Evolutionary conservation across 495 filamentous ascomycete genomes (phyloP).

Genomic region (Glonium stellatum): DNA sequence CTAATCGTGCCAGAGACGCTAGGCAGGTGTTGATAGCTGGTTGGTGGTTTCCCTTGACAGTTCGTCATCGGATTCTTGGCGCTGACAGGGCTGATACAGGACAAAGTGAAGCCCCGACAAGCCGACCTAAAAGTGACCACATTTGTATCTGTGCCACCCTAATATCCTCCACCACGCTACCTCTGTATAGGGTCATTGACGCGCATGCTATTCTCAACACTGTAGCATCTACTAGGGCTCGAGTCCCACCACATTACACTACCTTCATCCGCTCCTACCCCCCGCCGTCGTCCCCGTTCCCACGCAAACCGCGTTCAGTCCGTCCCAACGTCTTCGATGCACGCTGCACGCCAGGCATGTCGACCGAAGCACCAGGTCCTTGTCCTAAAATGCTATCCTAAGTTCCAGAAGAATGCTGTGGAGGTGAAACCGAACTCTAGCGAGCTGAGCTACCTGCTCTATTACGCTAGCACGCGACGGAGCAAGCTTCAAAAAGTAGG

Average conservation of each 20-base stretch:
- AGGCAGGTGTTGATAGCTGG: not conserved
- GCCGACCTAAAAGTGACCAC: not conserved
- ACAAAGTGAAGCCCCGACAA: not conserved
- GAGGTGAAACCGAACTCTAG: slow-evolving; percentile 90
- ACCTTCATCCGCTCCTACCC: not conserved
- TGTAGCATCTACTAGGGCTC: not conserved
- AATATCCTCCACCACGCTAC: not conserved
- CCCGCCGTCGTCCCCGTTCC: not conserved
- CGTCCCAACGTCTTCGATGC: slow-evolving; percentile 39
- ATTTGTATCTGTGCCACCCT: not conserved
- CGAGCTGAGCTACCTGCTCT: slow-evolving; percentile 90
- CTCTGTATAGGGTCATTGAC: not conserved
- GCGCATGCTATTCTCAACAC: not conserved
- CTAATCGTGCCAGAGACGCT: not conserved
- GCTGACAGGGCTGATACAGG: not conserved
- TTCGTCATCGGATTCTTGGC: not conserved
- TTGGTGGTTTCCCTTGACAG: not conserved
- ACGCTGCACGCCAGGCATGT: slow-evolving; percentile 54
- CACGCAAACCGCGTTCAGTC: not conserved
- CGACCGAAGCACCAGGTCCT: slow-evolving; percentile 92
- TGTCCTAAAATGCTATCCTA: slow-evolving; percentile 88
- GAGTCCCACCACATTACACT: not conserved
- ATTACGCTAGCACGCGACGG: slow-evolving; percentile 86
- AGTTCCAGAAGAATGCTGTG: slow-evolving; percentile 76
- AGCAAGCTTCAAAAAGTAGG: slow-evolving; percentile 93